Base-by-base conservation (phyloP, 331 rosid genomes). In the Rhamnella rubrinervis region DNA sequence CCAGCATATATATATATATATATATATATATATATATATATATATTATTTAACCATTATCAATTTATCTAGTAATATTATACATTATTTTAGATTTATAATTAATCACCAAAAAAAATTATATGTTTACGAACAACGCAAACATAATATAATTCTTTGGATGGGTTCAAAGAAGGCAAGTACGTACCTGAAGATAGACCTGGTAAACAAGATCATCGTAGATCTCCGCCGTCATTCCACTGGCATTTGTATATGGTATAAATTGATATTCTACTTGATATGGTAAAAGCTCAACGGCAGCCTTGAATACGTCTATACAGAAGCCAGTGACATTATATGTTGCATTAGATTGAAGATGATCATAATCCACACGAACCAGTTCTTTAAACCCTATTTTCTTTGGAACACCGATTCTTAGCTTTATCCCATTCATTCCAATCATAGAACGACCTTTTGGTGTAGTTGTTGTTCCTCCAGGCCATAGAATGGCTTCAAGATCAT, bases 381-480 rank as follows among this genome's bases (percentile, higher is more conserved):
- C 77, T 11, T 28, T 57, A 26, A 73, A 73, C 17, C 53, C 60
- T 6, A 0, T 3, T 18, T 4, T 57, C 1, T 4, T 3, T 10
- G 80, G 80, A 70, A 69, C 71, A 0, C 66, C 75, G 19, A 76
- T 58, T 75, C 55, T 40, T 49, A 76, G 71, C 28, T 62, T 70
- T 8, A 4, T 44, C 39, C 20, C 64, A 49, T 39, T 31, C 35
- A 31, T 31, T 31, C 35, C 35, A 5, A 31, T 62, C 38, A 18
- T 62, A 28, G 59, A 59, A 17, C n/a, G 23, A 28, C 52, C 26
- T 5, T 63, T 47, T 6, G 6, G 11, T 21, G 57, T 19, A 11
- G 17, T 65, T 31, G 59, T 61, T 8, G 75, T 41, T 46, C 80
- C 75, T 40, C 75, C 80, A 6, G 75, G 75, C 80, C 75, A 68